These are phyloP conservation scores for Cucurbita argyrosperma DNA, from an alignment of 306 rosid genomes.

Conservation along the genomic window DNA sequence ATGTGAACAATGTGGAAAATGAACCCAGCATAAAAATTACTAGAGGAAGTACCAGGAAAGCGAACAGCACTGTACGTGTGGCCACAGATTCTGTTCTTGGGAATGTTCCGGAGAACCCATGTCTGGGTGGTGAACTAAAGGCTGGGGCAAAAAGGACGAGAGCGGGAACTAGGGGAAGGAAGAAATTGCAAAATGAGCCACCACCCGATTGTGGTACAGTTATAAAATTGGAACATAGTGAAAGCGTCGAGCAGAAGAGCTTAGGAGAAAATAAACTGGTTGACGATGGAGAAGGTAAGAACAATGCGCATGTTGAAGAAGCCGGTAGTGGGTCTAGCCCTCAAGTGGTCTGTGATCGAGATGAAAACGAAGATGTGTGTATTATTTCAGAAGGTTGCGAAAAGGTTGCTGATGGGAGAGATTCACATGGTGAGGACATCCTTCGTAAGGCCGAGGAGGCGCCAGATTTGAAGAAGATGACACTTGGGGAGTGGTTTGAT, in stretches of 20 bases:
- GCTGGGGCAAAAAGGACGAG: conserved; percentile 18
- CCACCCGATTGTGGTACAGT: background rate
- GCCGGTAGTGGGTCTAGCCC: background rate
- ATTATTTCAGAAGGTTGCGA: conserved; percentile 7
- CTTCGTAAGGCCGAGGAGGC: conserved; percentile 4
- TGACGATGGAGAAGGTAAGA: background rate
- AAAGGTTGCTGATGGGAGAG: conserved; percentile 5
- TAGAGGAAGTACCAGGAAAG: conserved; percentile 12
- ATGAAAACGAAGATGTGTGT: background rate
- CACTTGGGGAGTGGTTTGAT: conserved; percentile 65
- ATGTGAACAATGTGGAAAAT: background rate
- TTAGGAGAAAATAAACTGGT: background rate
- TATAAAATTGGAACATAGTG: conserved; percentile 5
- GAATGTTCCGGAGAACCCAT: conserved; percentile 13
- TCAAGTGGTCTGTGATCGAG: background rate
- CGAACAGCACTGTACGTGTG: conserved; percentile 10
- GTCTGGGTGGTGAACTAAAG: conserved; percentile 15
- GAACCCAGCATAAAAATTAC: background rate
- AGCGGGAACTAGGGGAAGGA: conserved; percentile 15
- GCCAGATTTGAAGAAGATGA: conserved; percentile 49
- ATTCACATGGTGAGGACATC: conserved; percentile 7
- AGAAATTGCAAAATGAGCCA: conserved; percentile 14
- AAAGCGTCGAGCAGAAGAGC: background rate
- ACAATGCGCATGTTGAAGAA: background rate
- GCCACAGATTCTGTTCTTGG: background rate